These are phyloP conservation scores for Fusarium goolgardi DNA, from an alignment of 2,329 filamentous ascomycete genomes.

Conservation along the genomic window DNA sequence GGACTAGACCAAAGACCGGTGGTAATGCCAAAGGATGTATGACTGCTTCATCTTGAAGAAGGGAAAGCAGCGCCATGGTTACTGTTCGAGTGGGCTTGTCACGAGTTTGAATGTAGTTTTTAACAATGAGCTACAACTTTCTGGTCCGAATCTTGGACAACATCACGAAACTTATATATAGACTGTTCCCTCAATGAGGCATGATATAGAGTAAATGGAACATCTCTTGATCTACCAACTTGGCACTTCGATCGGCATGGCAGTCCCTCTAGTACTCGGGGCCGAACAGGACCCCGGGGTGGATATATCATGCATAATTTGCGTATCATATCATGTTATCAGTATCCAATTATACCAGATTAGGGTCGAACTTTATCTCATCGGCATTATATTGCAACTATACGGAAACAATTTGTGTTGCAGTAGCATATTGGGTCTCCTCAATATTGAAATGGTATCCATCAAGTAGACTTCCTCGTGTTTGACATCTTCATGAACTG, in stretches of 20 bases:
- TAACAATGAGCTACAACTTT: neutral
- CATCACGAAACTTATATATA: neutral
- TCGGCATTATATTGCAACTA: no score
- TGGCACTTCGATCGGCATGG: neutral
- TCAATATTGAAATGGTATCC: no score
- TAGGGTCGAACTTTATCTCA: accelerated
- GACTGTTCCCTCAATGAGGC: accelerated
- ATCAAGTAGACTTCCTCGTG: neutral
- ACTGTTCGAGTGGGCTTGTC: accelerated
- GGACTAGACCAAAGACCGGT: no score
- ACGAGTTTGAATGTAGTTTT: neutral
- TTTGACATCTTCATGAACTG: neutral
- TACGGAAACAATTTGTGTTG: neutral
- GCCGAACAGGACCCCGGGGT: neutral
- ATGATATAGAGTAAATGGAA: neutral
- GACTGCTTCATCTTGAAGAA: neutral
- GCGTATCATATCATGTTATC: neutral
- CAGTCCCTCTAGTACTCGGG: neutral
- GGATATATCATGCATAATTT: neutral
- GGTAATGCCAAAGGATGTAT: neutral
- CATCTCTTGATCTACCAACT: neutral
- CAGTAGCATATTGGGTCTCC: neutral
- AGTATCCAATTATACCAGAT: neutral
- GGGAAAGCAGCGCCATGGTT: neutral
- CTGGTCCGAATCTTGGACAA: no score